Evolutionary conservation across 179 eudicot species (phyloP), one percentile per base, ranked within the genome.

Genomic region (Actinidia arguta): DNA sequence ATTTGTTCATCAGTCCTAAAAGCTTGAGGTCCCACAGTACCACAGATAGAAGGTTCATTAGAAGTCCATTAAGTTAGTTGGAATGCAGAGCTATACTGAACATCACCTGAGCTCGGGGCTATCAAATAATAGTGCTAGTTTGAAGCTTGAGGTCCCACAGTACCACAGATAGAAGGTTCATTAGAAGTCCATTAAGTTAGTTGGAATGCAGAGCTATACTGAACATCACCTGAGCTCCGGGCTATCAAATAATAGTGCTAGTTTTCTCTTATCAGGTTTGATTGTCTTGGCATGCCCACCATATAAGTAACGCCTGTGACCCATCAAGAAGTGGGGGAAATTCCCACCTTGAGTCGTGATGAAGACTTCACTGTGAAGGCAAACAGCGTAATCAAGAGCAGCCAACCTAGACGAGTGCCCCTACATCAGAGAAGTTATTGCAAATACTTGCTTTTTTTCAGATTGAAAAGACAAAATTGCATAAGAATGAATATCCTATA

Each of bases 321-420:
- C 98, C 94, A 94, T 88, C 64, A 95, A 87, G 87, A 95, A 95
- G 82, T 95, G 97, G 14, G 98, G 98, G 82, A 94, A 95, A 86
- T 95, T 95, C 84, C 97, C 97, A 51, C 96, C 98, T 83, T 95
- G 98, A 61, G 98, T 95, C 24, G 94, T 92, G 68, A 95, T 90
- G 73, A 94, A 95, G 22, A 90, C 98, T 85, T 94, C 98, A 84
- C 98, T 95, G 64, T 79, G 84, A 82, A 95, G 86, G 86, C 94
- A 92, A 42, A 93, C 93, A 70, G 86, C 75, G 80, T 94, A 95
- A 87, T 95, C 98, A 88, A 95, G 72, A 56, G 98, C 98, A 80
- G 97, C 97, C 92, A 95, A 82, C 82, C 97, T 92, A 24, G 97
- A 95, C 25, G 96, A 94, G 80, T 85, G 91, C n/a, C 91, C 97